Evolutionary conservation across 148 eudicot genomes (phyloP), one percentile per base, ranked within the genome.

Genomic region (Fagopyrum esculentum): DNA sequence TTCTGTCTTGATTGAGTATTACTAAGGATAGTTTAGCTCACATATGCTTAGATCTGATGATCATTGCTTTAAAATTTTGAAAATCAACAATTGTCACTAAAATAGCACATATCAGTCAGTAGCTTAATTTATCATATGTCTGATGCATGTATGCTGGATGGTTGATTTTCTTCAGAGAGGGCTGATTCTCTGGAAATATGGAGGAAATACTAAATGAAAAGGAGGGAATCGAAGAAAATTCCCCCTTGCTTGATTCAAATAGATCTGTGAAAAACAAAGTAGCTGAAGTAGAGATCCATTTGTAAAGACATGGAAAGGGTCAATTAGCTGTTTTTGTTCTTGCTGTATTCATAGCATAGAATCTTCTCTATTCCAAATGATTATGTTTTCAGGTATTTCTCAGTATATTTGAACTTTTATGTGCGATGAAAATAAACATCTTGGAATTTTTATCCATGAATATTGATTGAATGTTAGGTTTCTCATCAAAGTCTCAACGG

Each of bases 261-360:
- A 81, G 78, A 72, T 68, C 89, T 30, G 97, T 87, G 4, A 40
- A 73, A 52, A 89, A 91, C 1, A 91, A 88, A 79, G 90, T 90
- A 1, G 92, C 97, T 0, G 93, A 90, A 74, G 89, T 85, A 0
- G 96, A 90, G 73, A 22, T 94, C 29, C 88, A 82, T 56, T 75
- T 95, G 0, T 90, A 82, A 78, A 78, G 82, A 12, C 75, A 72
- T 75, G 97, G 99, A 0, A 83, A 87, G 45, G 99, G 99, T 4
- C 99, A 96, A 73, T 87, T 95, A 72, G 92, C 80, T 0, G 88
- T 81, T 44, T 77, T 86, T 10, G 16, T 29, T 63, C 10, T 9
- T 5, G 69, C 13, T 29, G 44, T 11, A 29, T 11, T 59, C 2
- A 10, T 59, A 59, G 9, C 17, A 54, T 59, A 19, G 4, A 3